A percentile compares a stretch with the other conserved stretches of the same genome.
Conservation (phyloP, 352 stramenopile genomes). For the Pythium folliculosum region DNA sequence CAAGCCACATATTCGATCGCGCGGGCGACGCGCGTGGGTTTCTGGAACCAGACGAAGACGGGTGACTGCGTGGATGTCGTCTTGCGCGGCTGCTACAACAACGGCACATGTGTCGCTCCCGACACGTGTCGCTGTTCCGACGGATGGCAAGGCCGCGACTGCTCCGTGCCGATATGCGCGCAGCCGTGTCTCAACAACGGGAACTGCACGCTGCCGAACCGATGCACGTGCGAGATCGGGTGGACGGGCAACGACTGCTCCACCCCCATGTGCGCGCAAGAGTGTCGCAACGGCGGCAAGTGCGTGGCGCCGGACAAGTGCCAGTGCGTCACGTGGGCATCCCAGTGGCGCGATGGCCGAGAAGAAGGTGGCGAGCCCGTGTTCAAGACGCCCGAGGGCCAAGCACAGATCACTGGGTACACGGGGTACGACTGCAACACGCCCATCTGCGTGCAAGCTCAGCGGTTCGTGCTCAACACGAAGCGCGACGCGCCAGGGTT, state of each 20-base stretch:
- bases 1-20: constrained; percentile 76
- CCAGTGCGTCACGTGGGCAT: constrained; percentile 88
- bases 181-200: constrained; percentile 80
- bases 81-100: constrained; percentile 94
- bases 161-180: constrained; percentile 70
- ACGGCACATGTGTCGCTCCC: constrained; percentile 92
- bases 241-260: constrained; percentile 90
- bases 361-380: constrained; percentile 87
- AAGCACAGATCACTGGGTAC: constrained; percentile 90
- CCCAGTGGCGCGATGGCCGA: constrained; percentile 89
- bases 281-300: constrained; percentile 86
- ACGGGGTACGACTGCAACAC: constrained; percentile 97
- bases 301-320: constrained; percentile 87
- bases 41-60: constrained; percentile 56
- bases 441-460: constrained; percentile 94
- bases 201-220: constrained; percentile 92
- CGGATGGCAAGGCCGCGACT: constrained; percentile 84
- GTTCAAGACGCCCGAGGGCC: constrained; percentile 91
- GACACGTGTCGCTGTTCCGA: constrained; percentile 77
- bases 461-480: constrained; percentile 91
- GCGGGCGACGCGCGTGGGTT: constrained; percentile 48
- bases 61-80: constrained; percentile 92
- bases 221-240: constrained; percentile 90
- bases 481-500: constrained; percentile 38
- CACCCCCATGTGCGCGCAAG: constrained; percentile 89